Conservation (phyloP, 805 yeast genomes). For the Spathaspora passalidarum region DNA sequence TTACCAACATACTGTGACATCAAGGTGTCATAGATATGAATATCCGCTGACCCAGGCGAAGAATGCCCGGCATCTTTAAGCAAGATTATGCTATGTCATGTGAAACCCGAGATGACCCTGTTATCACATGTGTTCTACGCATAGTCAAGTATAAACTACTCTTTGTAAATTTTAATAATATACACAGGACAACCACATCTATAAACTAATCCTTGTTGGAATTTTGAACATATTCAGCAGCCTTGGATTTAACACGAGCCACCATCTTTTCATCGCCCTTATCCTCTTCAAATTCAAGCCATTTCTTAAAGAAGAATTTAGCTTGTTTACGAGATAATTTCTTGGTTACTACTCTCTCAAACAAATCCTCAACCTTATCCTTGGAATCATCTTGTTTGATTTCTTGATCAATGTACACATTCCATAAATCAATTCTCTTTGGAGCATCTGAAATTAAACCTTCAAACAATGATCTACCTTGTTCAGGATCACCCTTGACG, state of each 20-base stretch:
- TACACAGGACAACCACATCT: background rate
- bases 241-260: constrained; percentile 87
- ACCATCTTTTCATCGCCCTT: constrained; percentile 63
- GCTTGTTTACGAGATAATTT: constrained; percentile 86
- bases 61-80: too few species aligned
- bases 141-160: too few species aligned
- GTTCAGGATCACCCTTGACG: constrained; percentile 84
- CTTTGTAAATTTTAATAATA: background rate
- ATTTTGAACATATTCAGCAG: constrained; percentile 66
- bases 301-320: constrained; percentile 88
- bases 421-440: constrained; percentile 92
- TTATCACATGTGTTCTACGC: too few species aligned
- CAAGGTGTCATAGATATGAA: too few species aligned
- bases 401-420: constrained; percentile 91
- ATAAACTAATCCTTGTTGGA: constrained; percentile 9
- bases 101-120: too few species aligned
- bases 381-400: constrained; percentile 61
- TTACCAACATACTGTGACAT: too few species aligned
- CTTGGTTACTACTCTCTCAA: constrained; percentile 70
- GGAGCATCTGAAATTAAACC: constrained; percentile 89
- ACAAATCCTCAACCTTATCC: constrained; percentile 68
- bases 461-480: constrained; percentile 92
- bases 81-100: too few species aligned
- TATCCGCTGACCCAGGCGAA: too few species aligned
- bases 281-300: constrained; percentile 79